These are phyloP conservation scores for Penicillium simplicissimum DNA, from an alignment of 495 filamentous ascomycete genomes.

Conservation along the genomic window DNA sequence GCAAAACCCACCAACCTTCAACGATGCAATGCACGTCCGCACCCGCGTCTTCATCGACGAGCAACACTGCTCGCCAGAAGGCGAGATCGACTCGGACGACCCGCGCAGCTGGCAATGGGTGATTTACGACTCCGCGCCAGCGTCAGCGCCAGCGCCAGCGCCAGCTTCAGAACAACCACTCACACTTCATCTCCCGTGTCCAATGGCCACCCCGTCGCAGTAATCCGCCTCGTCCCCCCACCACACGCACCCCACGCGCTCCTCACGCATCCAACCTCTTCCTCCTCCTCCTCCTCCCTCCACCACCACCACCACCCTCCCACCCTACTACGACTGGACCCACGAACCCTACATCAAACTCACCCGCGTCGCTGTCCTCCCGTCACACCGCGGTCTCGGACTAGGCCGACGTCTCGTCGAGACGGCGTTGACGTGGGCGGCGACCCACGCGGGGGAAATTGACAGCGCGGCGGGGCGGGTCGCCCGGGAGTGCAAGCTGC, in stretches of 20 bases:
- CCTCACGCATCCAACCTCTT: slow-evolving; percentile 22
- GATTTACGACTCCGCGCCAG: slow-evolving; percentile 50
- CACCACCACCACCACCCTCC: not conserved
- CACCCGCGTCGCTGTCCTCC: slow-evolving; percentile 69
- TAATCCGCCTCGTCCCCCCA: slow-evolving; percentile 76
- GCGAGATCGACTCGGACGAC: slow-evolving; percentile 83
- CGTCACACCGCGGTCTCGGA: slow-evolving; percentile 61
- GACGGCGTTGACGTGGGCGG: slow-evolving; percentile 62
- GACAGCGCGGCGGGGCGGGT: slow-evolving; percentile 29
- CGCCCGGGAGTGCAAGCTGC: slow-evolving; percentile 8
- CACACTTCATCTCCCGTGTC: not conserved
- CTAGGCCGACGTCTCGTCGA: slow-evolving; percentile 64
- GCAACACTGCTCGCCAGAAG: slow-evolving; percentile 63
- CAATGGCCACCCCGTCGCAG: slow-evolving; percentile 56
- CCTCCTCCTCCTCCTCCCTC: too few species aligned
- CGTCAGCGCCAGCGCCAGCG: not conserved
- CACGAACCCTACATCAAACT: slow-evolving; percentile 76
- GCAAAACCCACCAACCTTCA: slow-evolving; percentile 59
- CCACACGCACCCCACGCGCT: slow-evolving; percentile 63
- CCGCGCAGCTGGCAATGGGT: slow-evolving; percentile 79
- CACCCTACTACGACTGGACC: slow-evolving; percentile 24
- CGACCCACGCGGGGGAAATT: slow-evolving; percentile 51
- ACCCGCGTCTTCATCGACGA: slow-evolving; percentile 75
- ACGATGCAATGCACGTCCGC: slow-evolving; percentile 77
- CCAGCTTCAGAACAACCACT: not conserved